Conservation (phyloP, 176 grass and related monocot genomes). For the Oryza officinalis region DNA sequence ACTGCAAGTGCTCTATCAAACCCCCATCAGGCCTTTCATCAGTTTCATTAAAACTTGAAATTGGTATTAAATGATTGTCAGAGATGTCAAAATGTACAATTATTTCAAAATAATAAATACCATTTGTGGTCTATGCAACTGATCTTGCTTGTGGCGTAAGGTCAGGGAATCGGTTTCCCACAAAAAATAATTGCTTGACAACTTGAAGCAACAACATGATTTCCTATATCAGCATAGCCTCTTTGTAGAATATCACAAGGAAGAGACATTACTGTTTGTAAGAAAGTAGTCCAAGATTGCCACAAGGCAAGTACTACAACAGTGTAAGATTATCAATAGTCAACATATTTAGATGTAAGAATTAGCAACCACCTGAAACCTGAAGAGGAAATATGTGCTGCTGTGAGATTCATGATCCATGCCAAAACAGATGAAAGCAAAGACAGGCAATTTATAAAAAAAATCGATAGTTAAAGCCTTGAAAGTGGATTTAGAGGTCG, state of each 20-base stretch:
- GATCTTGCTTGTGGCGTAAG: slow-evolving; percentile 40
- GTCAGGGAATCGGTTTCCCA: slow-evolving; percentile 51
- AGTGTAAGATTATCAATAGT: neutral
- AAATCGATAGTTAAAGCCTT: neutral
- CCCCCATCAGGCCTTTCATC: slow-evolving; percentile 47
- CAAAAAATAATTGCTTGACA: slow-evolving; percentile 61
- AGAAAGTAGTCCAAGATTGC: too few species aligned
- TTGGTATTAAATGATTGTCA: slow-evolving; percentile 10
- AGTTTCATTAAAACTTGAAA: neutral
- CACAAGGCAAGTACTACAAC: too few species aligned
- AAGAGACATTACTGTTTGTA: neutral
- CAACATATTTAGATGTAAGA: neutral
- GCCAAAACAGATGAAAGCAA: neutral
- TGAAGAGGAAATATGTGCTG: neutral
- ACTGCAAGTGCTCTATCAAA: slow-evolving; percentile 37
- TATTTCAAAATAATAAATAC: slow-evolving; percentile 28
- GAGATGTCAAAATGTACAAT: slow-evolving; percentile 24
- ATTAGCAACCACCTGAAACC: neutral
- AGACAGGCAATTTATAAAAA: neutral
- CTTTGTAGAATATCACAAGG: slow-evolving; percentile 62
- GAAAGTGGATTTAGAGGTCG: too few species aligned
- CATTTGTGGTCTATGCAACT: slow-evolving; percentile 50
- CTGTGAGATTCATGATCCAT: neutral
- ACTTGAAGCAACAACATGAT: slow-evolving; percentile 52
- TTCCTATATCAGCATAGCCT: slow-evolving; percentile 52